phyloP scores from a whole-genome alignment of 805 yeast genomes.

The Cephaloascus fragrans region DNA sequence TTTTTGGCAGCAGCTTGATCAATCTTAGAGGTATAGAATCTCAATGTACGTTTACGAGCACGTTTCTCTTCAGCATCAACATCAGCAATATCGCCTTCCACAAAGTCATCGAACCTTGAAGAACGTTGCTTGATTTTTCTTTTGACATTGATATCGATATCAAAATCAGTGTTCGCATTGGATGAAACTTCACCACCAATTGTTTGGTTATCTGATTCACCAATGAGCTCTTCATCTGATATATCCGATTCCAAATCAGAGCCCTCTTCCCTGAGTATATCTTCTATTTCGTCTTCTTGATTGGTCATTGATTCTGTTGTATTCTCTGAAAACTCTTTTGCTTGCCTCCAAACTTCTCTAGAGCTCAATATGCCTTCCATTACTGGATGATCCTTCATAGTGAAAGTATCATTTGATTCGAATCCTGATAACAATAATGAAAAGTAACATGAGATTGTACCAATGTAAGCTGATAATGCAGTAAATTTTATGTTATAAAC shows the following conservation, averaged over 20 bases:
- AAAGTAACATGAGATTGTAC: constrained; percentile 69
- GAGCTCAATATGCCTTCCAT: constrained; percentile 81
- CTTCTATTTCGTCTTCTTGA: constrained; percentile 6
- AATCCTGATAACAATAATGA: constrained; percentile 58
- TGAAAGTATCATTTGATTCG: constrained; percentile 41
- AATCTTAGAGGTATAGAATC: constrained; percentile 95
- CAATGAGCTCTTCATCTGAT: constrained; percentile 6
- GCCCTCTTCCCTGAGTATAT: constrained; percentile 14
- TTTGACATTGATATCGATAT: constrained; percentile 41
- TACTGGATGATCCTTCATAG: constrained; percentile 78
- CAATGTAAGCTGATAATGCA: constrained; percentile 73
- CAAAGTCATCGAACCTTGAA: constrained; percentile 37
- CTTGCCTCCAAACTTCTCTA: constrained; percentile 87
- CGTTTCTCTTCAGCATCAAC: constrained; percentile 83
- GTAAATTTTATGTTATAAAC: constrained; percentile 41
- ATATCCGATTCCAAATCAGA: constrained; percentile 6
- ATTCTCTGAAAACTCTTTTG: constrained; percentile 37
- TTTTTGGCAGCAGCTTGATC: constrained; percentile 71
- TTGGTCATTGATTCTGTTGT: constrained; percentile 5
- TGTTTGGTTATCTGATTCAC: constrained; percentile 4
- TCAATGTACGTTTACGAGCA: constrained; percentile 67
- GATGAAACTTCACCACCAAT: constrained; percentile 7
- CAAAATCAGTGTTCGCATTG: constrained; percentile 25
- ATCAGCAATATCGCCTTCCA: constrained; percentile 68
- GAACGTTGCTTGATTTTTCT: constrained; percentile 37